Conservation (phyloP, 495 filamentous ascomycete species). For the Tuber melanosporum region DNA sequence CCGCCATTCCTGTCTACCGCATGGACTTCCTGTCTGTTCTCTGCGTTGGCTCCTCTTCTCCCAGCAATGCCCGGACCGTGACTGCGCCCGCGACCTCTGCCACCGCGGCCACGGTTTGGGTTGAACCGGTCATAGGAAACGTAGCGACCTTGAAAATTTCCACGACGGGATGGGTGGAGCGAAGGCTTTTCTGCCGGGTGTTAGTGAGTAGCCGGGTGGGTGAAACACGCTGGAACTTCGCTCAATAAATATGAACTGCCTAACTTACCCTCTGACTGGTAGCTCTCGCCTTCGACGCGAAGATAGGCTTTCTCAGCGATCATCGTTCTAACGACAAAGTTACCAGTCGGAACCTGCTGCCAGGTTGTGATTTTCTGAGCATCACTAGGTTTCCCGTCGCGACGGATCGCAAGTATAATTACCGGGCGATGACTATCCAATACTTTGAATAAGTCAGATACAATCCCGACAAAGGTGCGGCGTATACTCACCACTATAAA, state of each 20-base stretch:
- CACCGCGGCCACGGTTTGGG: constrained; percentile 29
- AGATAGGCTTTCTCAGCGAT: constrained; percentile 82
- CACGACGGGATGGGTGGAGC: constrained; percentile 13
- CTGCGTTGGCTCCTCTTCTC: constrained; percentile 14
- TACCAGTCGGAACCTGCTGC: constrained; percentile 57
- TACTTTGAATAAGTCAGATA: neutral
- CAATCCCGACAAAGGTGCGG: neutral
- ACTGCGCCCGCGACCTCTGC: constrained; percentile 42
- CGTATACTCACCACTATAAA: constrained; percentile 51
- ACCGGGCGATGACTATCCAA: constrained; percentile 56
- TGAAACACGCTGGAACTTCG: constrained; percentile 17
- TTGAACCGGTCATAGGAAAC: constrained; percentile 20
- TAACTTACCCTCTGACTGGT: constrained; percentile 49
- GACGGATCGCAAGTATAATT: constrained; percentile 68
- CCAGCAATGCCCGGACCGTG: constrained; percentile 42
- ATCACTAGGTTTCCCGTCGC: constrained; percentile 67
- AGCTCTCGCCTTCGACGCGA: constrained; percentile 63
- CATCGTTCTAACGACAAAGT: constrained; percentile 64
- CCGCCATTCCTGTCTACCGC: constrained; percentile 12
- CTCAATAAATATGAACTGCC: constrained; percentile 39
- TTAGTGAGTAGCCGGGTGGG: constrained; percentile 23
- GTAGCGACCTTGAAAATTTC: constrained; percentile 25
- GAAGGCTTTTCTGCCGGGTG: constrained; percentile 26
- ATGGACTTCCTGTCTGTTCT: neutral
- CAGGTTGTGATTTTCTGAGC: constrained; percentile 77